Conservation (phyloP, 441 rosid species). For the Mallotus repandus region DNA sequence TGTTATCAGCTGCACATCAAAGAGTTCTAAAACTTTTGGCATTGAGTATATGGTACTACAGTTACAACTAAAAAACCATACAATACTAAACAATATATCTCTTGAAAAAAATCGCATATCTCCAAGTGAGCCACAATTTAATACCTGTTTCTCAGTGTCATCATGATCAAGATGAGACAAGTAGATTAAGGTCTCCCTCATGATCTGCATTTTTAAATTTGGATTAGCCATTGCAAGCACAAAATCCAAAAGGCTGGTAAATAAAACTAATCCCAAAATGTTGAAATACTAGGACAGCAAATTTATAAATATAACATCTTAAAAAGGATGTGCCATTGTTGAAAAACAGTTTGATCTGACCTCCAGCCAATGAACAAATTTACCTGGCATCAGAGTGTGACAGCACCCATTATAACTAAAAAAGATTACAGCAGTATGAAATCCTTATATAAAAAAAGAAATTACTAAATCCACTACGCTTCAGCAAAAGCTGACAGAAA, state of each 20-base stretch:
- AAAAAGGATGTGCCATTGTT: background rate
- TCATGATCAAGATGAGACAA: slow-evolving; percentile 98
- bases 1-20: no score
- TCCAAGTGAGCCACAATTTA: slow-evolving; percentile 4
- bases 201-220: slow-evolving; percentile 58
- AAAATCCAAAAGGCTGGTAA: background rate
- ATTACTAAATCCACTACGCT: no score
- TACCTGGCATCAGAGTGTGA: background rate
- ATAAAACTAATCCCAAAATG: background rate
- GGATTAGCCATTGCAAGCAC: slow-evolving; percentile 21
- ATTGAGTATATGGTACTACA: background rate
- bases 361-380: background rate
- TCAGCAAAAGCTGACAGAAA: background rate
- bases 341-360: background rate
- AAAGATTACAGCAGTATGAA: background rate
- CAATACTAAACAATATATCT: background rate
- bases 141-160: slow-evolving; percentile 99
- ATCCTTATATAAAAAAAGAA: background rate
- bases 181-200: slow-evolving; percentile 97
- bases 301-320: background rate
- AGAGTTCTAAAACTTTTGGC: background rate
- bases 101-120: background rate
- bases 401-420: background rate
- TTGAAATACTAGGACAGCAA: background rate
- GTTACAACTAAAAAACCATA: background rate